Conservation (phyloP, 1,284 basidiomycete genomes). For the Cryptococcus deneoformans region DNA sequence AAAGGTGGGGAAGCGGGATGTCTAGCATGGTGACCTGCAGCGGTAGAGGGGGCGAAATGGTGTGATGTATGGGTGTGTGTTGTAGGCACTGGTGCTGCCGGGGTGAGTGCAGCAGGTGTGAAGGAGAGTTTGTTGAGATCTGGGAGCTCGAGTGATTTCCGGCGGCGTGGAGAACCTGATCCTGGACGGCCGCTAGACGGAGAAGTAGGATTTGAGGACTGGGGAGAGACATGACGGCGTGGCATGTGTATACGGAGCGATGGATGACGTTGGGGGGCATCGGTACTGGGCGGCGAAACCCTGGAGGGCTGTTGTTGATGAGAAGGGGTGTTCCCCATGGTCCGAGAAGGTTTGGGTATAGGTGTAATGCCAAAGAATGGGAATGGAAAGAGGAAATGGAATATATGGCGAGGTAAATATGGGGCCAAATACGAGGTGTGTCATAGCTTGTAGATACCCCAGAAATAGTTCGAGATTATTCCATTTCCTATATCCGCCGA, state of each 20-base stretch:
- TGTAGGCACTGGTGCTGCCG: constrained; percentile 38
- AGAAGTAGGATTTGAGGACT: constrained; percentile 39
- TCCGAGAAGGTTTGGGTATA: constrained; percentile 1
- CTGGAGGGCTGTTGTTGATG: constrained; percentile 28
- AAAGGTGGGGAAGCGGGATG: background rate
- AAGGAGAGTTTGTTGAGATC: constrained; percentile 48
- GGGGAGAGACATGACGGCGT: constrained; percentile 34
- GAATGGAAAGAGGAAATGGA: background rate
- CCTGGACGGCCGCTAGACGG: constrained; percentile 32
- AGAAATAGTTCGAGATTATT: background rate
- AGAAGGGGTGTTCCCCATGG: constrained; percentile 48
- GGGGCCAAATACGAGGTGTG: background rate
- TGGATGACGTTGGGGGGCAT: constrained; percentile 19
- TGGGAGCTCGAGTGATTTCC: constrained; percentile 49
- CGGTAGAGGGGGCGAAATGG: constrained; percentile 22
- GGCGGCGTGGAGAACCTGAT: constrained; percentile 35
- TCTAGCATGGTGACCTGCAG: constrained; percentile 5
- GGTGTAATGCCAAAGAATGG: background rate
- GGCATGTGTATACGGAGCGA: constrained; percentile 46
- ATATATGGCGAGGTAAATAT: background rate
- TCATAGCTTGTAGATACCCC: background rate
- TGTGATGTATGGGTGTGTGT: constrained; percentile 41
- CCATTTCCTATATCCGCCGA: too few species aligned
- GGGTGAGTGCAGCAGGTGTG: constrained; percentile 29
- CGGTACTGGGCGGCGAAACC: background rate